A percentile compares a stretch with the other conserved stretches of the same genome.
Evolutionary conservation across 2,329 filamentous ascomycete genomes (phyloP).

Genomic region (Xylaria sp.): DNA sequence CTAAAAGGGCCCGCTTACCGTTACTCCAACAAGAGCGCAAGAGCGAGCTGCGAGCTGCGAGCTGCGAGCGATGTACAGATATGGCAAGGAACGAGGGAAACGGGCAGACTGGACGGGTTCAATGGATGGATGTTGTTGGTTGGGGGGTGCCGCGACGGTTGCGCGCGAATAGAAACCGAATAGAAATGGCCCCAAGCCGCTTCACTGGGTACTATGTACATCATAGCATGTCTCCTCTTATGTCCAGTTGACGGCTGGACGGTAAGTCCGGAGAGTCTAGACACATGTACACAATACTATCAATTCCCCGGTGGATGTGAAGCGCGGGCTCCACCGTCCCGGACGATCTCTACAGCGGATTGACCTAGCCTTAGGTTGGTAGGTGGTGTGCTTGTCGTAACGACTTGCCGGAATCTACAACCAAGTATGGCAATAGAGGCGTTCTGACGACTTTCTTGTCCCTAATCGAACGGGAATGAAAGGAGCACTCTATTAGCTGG

Average conservation of each 20-base stretch:
- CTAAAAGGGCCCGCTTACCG: conserved; percentile 21
- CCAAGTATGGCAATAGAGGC: neutral
- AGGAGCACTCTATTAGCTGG: neutral
- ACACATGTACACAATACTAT: no score
- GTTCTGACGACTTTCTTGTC: neutral
- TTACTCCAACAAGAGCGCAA: conserved; percentile 6
- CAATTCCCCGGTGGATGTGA: conserved; percentile 9
- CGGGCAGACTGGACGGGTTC: conserved; percentile 6
- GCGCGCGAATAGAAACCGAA: conserved; percentile 21
- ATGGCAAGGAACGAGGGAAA: neutral
- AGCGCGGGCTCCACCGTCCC: conserved; percentile 22
- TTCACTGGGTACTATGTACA: neutral
- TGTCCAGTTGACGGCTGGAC: no score
- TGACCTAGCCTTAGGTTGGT: no score
- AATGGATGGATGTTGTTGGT: conserved; percentile 1
- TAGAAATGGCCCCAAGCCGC: neutral
- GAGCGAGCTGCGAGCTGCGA: neutral
- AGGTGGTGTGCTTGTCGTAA: neutral
- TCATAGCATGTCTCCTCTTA: no score
- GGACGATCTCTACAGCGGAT: conserved; percentile 1
- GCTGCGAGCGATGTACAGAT: neutral
- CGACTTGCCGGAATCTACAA: conserved; percentile 1
- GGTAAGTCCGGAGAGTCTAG: no score
- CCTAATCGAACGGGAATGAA: neutral
- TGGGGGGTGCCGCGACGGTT: conserved; percentile 13